phyloP scores from a whole-genome alignment of 1,284 basidiomycete genomes.

The Marasmius sp. region DNA sequence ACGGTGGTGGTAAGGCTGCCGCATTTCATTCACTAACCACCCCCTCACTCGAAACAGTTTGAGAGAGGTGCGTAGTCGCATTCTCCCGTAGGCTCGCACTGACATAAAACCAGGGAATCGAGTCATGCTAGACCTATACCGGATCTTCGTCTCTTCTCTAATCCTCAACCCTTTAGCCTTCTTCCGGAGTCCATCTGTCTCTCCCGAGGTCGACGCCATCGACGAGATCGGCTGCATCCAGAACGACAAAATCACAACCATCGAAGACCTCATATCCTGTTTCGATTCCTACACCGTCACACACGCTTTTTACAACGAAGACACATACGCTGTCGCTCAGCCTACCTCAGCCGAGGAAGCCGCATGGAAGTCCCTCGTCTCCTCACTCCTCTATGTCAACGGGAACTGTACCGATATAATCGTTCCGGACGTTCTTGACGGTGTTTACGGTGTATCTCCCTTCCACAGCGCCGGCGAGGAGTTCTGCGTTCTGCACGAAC shows the following conservation, averaged over 20 bases:
- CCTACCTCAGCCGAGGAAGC: conserved; percentile 29
- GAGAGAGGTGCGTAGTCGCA: too few species aligned
- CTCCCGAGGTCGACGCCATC: too few species aligned
- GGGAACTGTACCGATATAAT: conserved; percentile 30
- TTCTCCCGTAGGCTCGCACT: too few species aligned
- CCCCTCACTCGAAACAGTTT: too few species aligned
- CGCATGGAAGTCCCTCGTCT: conserved; percentile 30
- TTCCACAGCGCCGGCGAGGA: conserved; percentile 21
- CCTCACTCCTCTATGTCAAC: conserved; percentile 29
- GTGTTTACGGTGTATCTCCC: conserved; percentile 18
- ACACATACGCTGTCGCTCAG: conserved; percentile 35
- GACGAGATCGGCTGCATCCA: neutral
- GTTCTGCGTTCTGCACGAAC: conserved; percentile 39
- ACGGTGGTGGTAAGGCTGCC: too few species aligned
- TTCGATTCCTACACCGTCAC: conserved; percentile 31
- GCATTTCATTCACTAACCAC: too few species aligned
- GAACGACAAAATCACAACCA: neutral
- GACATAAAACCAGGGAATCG: too few species aligned
- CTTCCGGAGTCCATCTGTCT: neutral
- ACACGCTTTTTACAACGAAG: conserved; percentile 27
- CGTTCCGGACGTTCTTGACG: conserved; percentile 28
- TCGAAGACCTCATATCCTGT: conserved; percentile 11
- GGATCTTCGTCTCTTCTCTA: neutral
- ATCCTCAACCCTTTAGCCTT: neutral
- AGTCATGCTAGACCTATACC: neutral